A percentile compares a stretch with the other conserved stretches of the same genome.
phyloP scores from a whole-genome alignment of 768 basidiomycete species.

The Nidularia sp. region DNA sequence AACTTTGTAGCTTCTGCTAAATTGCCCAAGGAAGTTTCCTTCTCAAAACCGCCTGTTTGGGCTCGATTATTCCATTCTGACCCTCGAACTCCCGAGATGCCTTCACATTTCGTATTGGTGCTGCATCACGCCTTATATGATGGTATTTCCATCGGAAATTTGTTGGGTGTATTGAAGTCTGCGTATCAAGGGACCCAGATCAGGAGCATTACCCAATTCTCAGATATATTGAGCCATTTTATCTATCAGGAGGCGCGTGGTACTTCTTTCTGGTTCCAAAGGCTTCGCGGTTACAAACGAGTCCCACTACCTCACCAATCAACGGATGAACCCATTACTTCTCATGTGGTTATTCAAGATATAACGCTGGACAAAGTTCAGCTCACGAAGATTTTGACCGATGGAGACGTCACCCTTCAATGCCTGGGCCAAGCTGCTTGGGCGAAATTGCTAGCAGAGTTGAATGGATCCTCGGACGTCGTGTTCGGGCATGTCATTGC shows the following conservation, averaged over 20 bases:
- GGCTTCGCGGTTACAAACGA: conserved; percentile 17
- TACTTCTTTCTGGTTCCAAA: conserved; percentile 30
- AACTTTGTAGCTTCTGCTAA: conserved; percentile 12
- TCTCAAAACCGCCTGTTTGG: conserved; percentile 24
- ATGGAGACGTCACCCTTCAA: conserved; percentile 25
- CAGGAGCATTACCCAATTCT: conserved; percentile 23
- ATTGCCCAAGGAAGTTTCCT: conserved; percentile 14
- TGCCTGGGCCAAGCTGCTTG: conserved; percentile 27
- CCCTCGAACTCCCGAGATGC: background rate
- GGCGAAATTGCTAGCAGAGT: conserved; percentile 17
- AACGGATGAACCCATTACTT: background rate
- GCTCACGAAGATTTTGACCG: conserved; percentile 12
- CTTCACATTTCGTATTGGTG: conserved; percentile 26
- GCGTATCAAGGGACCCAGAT: conserved; percentile 19
- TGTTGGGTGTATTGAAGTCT: conserved; percentile 25
- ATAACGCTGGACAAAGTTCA: conserved; percentile 6
- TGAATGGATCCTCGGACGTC: conserved; percentile 30
- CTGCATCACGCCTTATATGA: conserved; percentile 49
- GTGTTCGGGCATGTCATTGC: conserved; percentile 45
- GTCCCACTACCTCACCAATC: conserved; percentile 6
- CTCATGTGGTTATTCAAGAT: conserved; percentile 7
- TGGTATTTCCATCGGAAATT: conserved; percentile 32
- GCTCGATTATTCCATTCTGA: conserved; percentile 19
- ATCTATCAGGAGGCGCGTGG: conserved; percentile 31
- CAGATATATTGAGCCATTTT: conserved; percentile 30